Conservation (phyloP, 768 basidiomycete genomes). For the Termitomyces sp. region DNA sequence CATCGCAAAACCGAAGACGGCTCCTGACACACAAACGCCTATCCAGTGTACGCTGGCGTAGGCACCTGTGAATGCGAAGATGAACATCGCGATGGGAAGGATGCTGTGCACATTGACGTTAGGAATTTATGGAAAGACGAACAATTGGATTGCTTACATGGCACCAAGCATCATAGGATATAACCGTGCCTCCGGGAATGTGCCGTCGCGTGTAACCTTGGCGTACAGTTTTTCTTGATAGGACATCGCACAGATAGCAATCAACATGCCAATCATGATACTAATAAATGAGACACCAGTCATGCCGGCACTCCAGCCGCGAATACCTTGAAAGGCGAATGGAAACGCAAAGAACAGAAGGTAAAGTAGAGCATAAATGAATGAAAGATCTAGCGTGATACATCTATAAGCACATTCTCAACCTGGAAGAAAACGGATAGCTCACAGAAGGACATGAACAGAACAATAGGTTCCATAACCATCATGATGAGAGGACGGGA, state of each 20-base stretch:
- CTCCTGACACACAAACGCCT: conserved; percentile 26
- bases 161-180: conserved; percentile 36
- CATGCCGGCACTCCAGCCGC: conserved; percentile 33
- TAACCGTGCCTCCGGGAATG: conserved; percentile 37
- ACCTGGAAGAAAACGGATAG: background rate
- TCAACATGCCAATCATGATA: conserved; percentile 33
- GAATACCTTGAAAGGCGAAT: conserved; percentile 32
- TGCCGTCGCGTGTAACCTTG: conserved; percentile 25
- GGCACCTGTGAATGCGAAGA: conserved; percentile 40
- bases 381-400: background rate
- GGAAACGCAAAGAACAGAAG: conserved; percentile 40
- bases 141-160: conserved; percentile 20
- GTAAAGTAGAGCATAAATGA: conserved; percentile 1
- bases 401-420: background rate
- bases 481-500: conserved; percentile 5
- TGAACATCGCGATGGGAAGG: conserved; percentile 34
- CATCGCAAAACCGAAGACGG: conserved; percentile 35
- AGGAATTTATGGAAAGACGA: background rate
- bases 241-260: conserved; percentile 25
- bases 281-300: conserved; percentile 37
- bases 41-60: conserved; percentile 34
- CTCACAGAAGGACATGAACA: conserved; percentile 9
- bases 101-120: conserved; percentile 14
- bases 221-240: conserved; percentile 28
- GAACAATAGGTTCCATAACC: conserved; percentile 4